phyloP scores from a whole-genome alignment of 176 grass and related monocot genomes.

The Raddia distichophylla region DNA sequence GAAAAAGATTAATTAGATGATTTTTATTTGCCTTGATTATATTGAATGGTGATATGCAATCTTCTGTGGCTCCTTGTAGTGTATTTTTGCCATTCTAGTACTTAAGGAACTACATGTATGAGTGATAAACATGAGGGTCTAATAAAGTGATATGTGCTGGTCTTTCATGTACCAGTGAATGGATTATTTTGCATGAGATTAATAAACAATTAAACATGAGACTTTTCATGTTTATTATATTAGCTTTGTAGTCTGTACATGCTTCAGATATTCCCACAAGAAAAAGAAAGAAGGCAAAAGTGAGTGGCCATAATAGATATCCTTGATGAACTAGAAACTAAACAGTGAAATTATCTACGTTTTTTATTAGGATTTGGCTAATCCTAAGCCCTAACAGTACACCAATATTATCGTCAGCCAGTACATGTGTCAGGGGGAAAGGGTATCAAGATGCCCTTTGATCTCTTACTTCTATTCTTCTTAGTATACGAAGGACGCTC shows the following conservation, averaged over 20 bases:
- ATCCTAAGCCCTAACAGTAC: neutral
- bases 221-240: neutral
- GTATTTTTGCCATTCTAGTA: neutral
- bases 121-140: conserved; percentile 8
- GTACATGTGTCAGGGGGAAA: neutral
- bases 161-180: conserved; percentile 11
- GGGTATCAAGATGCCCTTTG: conserved; percentile 4
- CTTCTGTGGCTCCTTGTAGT: neutral
- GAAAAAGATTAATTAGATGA: neutral
- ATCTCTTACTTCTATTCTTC: neutral
- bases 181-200: neutral
- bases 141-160: conserved; percentile 3
- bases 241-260: neutral
- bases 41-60: neutral
- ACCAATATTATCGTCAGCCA: neutral
- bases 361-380: neutral
- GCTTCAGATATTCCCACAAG: neutral
- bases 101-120: neutral
- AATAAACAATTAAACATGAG: neutral
- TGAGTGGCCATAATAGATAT: neutral
- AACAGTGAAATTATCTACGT: neutral
- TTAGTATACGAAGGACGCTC: neutral
- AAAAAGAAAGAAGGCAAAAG: neutral
- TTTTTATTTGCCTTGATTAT: neutral
- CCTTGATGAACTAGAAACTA: conserved; percentile 1